phyloP scores from a whole-genome alignment of 2,329 filamentous ascomycete species.

The Trichoderma atroviride region DNA sequence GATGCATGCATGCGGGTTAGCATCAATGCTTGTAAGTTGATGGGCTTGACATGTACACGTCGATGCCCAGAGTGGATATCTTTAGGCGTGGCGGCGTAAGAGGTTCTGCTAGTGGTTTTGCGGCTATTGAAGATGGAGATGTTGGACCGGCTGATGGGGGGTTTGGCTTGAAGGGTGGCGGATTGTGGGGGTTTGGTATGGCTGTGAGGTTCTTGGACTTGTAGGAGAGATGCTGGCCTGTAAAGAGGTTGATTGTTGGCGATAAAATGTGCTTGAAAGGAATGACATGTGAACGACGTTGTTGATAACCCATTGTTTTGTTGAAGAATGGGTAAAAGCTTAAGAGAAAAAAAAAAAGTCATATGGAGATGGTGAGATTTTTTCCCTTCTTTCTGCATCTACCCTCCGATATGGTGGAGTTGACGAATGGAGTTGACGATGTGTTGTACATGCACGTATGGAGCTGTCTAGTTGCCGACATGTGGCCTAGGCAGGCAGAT shows the following conservation, averaged over 20 bases:
- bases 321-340: neutral
- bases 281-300: neutral
- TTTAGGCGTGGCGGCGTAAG: neutral
- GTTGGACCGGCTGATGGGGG: neutral
- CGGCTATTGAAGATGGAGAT: neutral
- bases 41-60: neutral
- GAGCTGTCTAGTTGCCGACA: constrained; percentile 9
- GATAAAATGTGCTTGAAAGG: no score
- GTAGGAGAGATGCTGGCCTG: neutral
- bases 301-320: neutral
- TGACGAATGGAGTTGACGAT: constrained; percentile 18
- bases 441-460: constrained; percentile 24
- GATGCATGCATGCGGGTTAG: neutral
- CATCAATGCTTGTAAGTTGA: neutral
- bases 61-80: constrained; percentile 12
- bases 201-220: neutral
- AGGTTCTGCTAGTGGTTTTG: neutral
- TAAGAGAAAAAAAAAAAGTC: neutral
- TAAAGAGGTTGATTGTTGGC: neutral
- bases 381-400: neutral
- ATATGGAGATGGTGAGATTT: neutral
- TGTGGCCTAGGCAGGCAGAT: neutral
- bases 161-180: neutral
- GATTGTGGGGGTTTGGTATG: neutral
- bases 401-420: constrained; percentile 7